Evolutionary conservation across 306 rosid genomes (phyloP), one percentile per base, ranked within the genome.

Genomic region (Echinosophora koreensis): DNA sequence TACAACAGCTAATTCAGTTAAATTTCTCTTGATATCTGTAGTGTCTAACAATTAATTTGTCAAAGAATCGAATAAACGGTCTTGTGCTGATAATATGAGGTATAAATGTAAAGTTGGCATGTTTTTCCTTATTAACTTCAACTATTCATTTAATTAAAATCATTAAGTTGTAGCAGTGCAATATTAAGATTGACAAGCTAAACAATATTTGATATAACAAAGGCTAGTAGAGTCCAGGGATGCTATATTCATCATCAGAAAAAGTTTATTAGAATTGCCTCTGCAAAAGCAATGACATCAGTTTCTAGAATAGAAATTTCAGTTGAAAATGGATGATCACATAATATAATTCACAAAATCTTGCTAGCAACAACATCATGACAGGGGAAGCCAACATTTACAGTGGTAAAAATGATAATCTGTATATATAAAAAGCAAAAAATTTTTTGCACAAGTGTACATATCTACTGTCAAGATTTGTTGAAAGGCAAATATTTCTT

Each of bases 371-470:
- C 44, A 81, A 66, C 30, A 49, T 74, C 80, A 70, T 78, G 68
- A 47, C 15, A 77, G 15, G 46, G 75, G 69, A 71, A 81, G 49
- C 46, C 72, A 75, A 69, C 81, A 87, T 85, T 84, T 84, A 87
- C 83, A 83, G 37, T 79, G 88, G 82, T 75, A 73, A 79, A 54
- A 71, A 73, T 49, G 67, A 82, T 80, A 85, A 83, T 78, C 80
- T 86, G 89, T 87, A 84, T 69, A 60, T 59, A 82, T 74, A 87
- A 79, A 30, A 86, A 69, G 71, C 70, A 84, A 81, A 84, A 81
- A 86, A 73, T 35, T 44, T 51, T 83, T 75, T 86, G 84, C 86
- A 85, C 91, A 88, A 80, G 87, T 92, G 82, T 86, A 80, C 84
- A 85, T 84, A 77, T 80, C 70, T 78, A 80, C 73, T 65, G 83